phyloP scores from a whole-genome alignment of 306 rosid genomes.

The Trifolium dubium region DNA sequence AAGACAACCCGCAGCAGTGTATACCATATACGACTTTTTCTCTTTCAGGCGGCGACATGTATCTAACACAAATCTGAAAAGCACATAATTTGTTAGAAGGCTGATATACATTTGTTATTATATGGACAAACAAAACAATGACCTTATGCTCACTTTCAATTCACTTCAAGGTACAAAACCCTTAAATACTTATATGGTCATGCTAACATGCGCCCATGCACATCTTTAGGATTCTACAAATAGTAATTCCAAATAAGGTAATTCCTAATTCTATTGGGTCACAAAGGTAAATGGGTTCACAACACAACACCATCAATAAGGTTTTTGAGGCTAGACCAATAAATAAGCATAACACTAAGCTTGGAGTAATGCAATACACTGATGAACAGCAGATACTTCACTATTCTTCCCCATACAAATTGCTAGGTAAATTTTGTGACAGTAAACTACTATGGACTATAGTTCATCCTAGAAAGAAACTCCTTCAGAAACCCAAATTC shows the following conservation, averaged over 20 bases:
- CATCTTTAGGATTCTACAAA: no score
- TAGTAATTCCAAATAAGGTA: no score
- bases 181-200: background rate
- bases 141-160: background rate
- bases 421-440: background rate
- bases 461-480: background rate
- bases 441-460: background rate
- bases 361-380: background rate
- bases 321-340: constrained; percentile 9
- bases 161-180: constrained; percentile 2
- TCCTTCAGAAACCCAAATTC: constrained; percentile 1
- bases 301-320: background rate
- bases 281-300: constrained; percentile 16
- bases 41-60: constrained; percentile 72
- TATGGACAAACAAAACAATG: background rate
- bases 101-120: background rate
- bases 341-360: constrained; percentile 2
- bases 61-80: constrained; percentile 76
- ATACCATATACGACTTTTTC: constrained; percentile 82
- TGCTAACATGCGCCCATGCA: no score
- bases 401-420: constrained; percentile 2
- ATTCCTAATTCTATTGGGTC: background rate
- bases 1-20: constrained; percentile 86
- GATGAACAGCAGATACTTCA: constrained; percentile 11
- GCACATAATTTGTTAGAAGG: constrained; percentile 22